Evolutionary conservation across 306 rosid species (phyloP), one percentile per base, ranked within the genome.

Genomic region (Fragaria vesca): DNA sequence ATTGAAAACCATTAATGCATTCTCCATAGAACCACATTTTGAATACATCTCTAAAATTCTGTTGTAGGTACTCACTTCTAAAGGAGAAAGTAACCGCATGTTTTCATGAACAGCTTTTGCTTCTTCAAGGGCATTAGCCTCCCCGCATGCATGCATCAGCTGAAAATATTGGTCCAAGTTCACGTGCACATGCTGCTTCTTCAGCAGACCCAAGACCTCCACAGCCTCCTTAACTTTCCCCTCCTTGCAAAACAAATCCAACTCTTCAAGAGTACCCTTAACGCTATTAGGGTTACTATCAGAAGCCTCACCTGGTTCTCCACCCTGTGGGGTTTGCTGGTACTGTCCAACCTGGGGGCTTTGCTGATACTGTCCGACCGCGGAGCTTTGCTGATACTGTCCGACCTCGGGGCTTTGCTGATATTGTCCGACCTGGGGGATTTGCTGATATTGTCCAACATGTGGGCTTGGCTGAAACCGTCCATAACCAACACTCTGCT

Each of bases 181-280:
- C 74, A 90, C 90, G n/a, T 43, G 82, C 77, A 86, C 67, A n/a
- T 76, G 74, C 73, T 67, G 73, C 75, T 86, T 82, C 79, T 83
- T 89, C 67, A 92, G 77, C 73, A 83, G 69, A 20, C 66, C 78
- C 79, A 92, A 79, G 80, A 90, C 81, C 75, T 90, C 86, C 46
- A 87, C 80, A 73, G 96, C 94, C 83, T 93, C 97, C 85, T 89
- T 88, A 78, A 85, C 75, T 78, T 93, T 90, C 38, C 94, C 96
- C 51, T 88, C 96, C 83, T 58, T 74, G 86, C 94, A 88, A 51
- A 83, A 83, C 34, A 36, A 38, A 76, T 85, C 97, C 17, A 90
- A 79, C 78, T 93, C 89, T 87, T 88, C 87, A 66, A 88, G 87
- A 28, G 85, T 82, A 36, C 85, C 46, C 5, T 62, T 62, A 10